These are phyloP conservation scores for Lentinula edodes DNA, from an alignment of 768 basidiomycete genomes.

Conservation along the genomic window DNA sequence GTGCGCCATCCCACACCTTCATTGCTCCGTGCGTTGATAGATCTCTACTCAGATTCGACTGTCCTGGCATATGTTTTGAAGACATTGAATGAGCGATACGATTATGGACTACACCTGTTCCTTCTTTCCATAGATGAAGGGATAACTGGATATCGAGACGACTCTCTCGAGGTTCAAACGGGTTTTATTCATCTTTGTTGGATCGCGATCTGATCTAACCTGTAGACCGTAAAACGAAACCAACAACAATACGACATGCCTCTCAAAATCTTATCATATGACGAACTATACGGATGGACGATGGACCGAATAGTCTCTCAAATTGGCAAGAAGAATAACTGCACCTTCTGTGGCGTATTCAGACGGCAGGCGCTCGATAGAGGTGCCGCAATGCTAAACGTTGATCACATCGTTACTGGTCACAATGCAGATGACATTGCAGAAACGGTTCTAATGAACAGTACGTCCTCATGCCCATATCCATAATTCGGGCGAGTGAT, in stretches of 20 bases:
- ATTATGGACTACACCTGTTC: slow-evolving; percentile 87
- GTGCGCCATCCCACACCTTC: slow-evolving; percentile 31
- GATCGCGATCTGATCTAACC: not conserved
- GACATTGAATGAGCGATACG: slow-evolving; percentile 86
- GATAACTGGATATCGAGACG: slow-evolving; percentile 96
- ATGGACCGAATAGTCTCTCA: slow-evolving; percentile 97
- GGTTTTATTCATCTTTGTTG: not conserved
- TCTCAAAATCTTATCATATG: slow-evolving; percentile 92
- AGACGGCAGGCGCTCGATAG: slow-evolving; percentile 93
- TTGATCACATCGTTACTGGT: slow-evolving; percentile 97
- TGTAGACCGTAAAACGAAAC: slow-evolving; percentile 94
- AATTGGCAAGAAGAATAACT: slow-evolving; percentile 96
- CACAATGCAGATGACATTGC: slow-evolving; percentile 99
- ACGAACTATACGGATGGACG: slow-evolving; percentile 98
- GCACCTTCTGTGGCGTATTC: slow-evolving; percentile 99
- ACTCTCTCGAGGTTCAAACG: slow-evolving; percentile 77
- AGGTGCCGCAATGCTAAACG: slow-evolving; percentile 81
- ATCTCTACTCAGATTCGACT: slow-evolving; percentile 71
- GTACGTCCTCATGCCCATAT: slow-evolving; percentile 39
- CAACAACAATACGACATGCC: slow-evolving; percentile 94
- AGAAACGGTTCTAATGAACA: slow-evolving; percentile 98
- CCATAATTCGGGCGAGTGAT: not conserved
- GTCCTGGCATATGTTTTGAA: slow-evolving; percentile 98
- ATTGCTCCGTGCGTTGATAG: not conserved
- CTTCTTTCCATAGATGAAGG: slow-evolving; percentile 97